Conservation (phyloP, 179 eudicot species). For the Beta corolliflora region DNA sequence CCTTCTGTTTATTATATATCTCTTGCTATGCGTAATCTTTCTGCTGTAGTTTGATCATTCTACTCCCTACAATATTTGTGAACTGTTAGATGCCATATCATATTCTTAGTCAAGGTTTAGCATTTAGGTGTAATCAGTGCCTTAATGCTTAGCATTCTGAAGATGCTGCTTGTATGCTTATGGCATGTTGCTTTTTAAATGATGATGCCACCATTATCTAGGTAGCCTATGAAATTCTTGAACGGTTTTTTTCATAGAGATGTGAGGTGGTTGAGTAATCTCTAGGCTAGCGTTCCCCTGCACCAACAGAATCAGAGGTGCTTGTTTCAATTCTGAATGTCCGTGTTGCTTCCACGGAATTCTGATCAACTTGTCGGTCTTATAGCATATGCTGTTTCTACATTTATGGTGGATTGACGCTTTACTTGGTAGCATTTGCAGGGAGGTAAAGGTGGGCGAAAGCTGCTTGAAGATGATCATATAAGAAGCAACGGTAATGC, state of each 20-base stretch:
- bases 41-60: neutral
- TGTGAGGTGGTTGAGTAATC: too few relatives aligned
- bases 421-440: constrained; percentile 28
- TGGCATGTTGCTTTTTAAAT: neutral
- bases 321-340: neutral
- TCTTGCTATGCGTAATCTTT: neutral
- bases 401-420: neutral
- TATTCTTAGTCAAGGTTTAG: neutral
- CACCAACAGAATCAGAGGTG: neutral
- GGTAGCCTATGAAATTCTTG: neutral
- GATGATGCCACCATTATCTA: neutral
- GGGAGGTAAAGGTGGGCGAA: constrained; percentile 53
- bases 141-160: neutral
- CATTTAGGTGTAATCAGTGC: neutral
- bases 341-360: neutral
- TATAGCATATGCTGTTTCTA: neutral
- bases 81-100: neutral
- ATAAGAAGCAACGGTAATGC: constrained; percentile 54
- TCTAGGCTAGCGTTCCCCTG: too few relatives aligned
- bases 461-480: constrained; percentile 34
- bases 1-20: neutral
- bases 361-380: neutral
- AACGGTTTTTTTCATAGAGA: too few relatives aligned
- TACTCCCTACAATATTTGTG: neutral
- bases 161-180: constrained; percentile 9